Conservation (phyloP, 208 protist genomes). For the Trypanosoma congolense region DNA sequence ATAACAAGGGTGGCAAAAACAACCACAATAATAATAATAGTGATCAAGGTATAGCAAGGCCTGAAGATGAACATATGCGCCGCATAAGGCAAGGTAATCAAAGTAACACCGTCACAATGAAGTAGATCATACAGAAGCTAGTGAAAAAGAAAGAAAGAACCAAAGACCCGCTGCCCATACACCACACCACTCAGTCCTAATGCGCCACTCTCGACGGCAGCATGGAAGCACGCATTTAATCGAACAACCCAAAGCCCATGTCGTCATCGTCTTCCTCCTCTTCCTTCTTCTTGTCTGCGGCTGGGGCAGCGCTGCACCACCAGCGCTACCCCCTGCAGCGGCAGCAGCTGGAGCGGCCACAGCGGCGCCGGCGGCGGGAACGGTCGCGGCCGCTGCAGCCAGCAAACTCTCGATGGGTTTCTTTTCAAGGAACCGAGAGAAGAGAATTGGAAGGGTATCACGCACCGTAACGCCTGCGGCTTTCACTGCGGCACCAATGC, state of each 20-base stretch:
- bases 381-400: slow-evolving; percentile 39
- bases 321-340: slow-evolving; percentile 34
- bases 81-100: too few species aligned
- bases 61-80: too few species aligned
- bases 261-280: slow-evolving; percentile 74
- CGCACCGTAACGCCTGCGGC: slow-evolving; percentile 68
- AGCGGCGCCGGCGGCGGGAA: slow-evolving; percentile 40
- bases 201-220: too few species aligned
- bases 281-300: slow-evolving; percentile 22
- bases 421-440: slow-evolving; percentile 79
- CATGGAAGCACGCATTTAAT: slow-evolving; percentile 27
- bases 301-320: slow-evolving; percentile 25
- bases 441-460: slow-evolving; percentile 75
- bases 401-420: slow-evolving; percentile 68
- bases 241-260: slow-evolving; percentile 78
- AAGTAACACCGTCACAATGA: too few species aligned
- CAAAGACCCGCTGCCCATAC: too few species aligned
- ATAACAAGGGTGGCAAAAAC: too few species aligned
- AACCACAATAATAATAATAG: too few species aligned
- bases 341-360: slow-evolving; percentile 24
- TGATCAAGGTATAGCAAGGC: too few species aligned
- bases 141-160: slow-evolving; percentile 3
- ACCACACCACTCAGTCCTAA: too few species aligned
- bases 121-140: too few species aligned
- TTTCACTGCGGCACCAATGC: slow-evolving; percentile 58